Conservation (phyloP, 2,329 filamentous ascomycete species). For the Phyllosticta citrichinensis region DNA sequence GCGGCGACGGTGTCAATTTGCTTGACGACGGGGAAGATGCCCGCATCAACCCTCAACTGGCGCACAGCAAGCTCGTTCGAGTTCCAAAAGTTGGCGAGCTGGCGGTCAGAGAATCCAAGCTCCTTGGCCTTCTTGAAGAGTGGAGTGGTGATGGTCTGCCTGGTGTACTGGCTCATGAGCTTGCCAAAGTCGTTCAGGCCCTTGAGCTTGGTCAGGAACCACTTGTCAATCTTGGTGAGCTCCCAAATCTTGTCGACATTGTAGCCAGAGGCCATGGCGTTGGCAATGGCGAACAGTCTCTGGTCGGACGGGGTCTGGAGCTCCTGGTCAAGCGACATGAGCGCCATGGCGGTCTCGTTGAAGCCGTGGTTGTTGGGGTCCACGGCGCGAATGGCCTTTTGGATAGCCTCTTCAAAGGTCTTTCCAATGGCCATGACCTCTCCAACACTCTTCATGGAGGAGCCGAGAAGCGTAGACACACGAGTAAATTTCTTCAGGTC, state of each 20-base stretch:
- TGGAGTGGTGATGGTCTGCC: slow-evolving; percentile 53
- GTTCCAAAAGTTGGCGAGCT: slow-evolving; percentile 87
- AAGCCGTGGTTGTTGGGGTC: slow-evolving; percentile 95
- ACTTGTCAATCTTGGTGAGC: slow-evolving; percentile 96
- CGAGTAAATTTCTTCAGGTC: slow-evolving; percentile 98
- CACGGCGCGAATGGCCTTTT: slow-evolving; percentile 92
- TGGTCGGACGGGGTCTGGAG: slow-evolving; percentile 96
- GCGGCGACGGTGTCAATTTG: slow-evolving; percentile 98
- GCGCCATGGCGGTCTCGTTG: slow-evolving; percentile 68
- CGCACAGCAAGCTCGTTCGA: slow-evolving; percentile 90
- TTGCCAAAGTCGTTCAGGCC: slow-evolving; percentile 82
- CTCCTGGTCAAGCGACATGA: slow-evolving; percentile 94
- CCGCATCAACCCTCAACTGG: slow-evolving; percentile 71
- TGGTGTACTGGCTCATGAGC: slow-evolving; percentile 59
- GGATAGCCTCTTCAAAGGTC: slow-evolving; percentile 95
- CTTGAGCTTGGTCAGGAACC: slow-evolving; percentile 92
- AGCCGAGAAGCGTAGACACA: slow-evolving; percentile 89
- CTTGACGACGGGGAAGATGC: slow-evolving; percentile 84
- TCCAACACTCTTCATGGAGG: slow-evolving; percentile 99
- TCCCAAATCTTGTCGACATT: slow-evolving; percentile 96
- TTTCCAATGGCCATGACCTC: slow-evolving; percentile 98
- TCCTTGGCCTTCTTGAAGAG: slow-evolving; percentile 79
- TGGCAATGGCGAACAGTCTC: slow-evolving; percentile 92
- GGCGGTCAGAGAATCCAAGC: slow-evolving; percentile 86
- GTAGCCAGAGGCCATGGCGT: slow-evolving; percentile 92